Evolutionary conservation across 2,329 filamentous ascomycete genomes (phyloP), one percentile per base, ranked within the genome.

Genomic region (Chaetomium sp.): DNA sequence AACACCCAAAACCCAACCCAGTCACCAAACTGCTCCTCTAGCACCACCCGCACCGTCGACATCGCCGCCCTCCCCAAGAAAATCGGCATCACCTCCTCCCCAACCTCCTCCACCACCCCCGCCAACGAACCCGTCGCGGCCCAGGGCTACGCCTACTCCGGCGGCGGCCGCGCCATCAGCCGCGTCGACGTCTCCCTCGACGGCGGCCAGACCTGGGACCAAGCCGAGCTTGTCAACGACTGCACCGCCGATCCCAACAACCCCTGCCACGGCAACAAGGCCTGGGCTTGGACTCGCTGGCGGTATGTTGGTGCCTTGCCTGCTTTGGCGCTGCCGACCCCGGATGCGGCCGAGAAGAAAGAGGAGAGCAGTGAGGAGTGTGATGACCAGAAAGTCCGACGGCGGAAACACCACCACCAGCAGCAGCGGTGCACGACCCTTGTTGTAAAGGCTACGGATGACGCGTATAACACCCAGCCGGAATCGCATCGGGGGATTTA

Each of bases 181-280:
- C 79, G 85, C n/a, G 84, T 88, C 3, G 85, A 88, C 61, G 72
- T 87, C 36, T 84, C 79, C 56, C 71, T 83, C 35, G 84, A 88
- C 64, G 80, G 79, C 32, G 85, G 85, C 41, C 73, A 72, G 54
- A 81, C 77, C 1, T 88, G 85, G 85, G 76, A 80, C 53, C 82
- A 87, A 63, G 85, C 85, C 6, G 69, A 75, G 52, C 74, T 87
- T 32, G 66, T 84, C 1, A 75, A 79, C 52, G 79, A 82, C 62
- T 72, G 74, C 44, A 27, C 19, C 19, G 53, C 19, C 57, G 64
- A 64, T 2, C 61, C 61, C 1, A 11, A 11, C 32, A 61, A 59
- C 36, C 60, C 65, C 7, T 70, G 70, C 58, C 62, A 58, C 46
- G 74, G 74, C 9, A 71, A 76, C 60, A 81, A 74, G 53, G 67